Evolutionary conservation across 1,284 basidiomycete genomes (phyloP).

Genomic region (Cutaneotrichosporon dermatis): DNA sequence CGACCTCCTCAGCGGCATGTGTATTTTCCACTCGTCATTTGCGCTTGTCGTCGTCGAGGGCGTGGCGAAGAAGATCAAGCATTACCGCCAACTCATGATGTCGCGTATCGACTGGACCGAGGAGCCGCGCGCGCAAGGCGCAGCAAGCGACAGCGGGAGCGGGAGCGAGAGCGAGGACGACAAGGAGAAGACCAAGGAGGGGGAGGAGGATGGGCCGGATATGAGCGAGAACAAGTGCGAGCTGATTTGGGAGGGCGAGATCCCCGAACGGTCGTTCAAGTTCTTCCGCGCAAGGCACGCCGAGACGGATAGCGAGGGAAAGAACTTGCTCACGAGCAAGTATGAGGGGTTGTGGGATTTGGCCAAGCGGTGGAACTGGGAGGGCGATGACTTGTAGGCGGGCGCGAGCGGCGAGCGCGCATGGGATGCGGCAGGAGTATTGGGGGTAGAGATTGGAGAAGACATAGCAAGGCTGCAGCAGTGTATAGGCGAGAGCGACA

Average conservation of each 20-base stretch:
- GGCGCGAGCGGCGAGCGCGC: no score
- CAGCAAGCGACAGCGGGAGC: slow-evolving; percentile 47
- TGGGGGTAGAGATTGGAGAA: no score
- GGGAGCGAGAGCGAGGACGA: slow-evolving; percentile 29
- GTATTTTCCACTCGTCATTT: slow-evolving; percentile 83
- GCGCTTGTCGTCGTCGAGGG: slow-evolving; percentile 92
- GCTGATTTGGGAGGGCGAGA: slow-evolving; percentile 85
- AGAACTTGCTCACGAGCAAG: slow-evolving; percentile 59
- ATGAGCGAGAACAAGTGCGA: slow-evolving; percentile 83
- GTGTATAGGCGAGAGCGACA: no score
- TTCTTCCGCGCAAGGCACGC: slow-evolving; percentile 78
- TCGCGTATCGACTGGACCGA: slow-evolving; percentile 93
- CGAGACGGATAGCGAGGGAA: slow-evolving; percentile 77
- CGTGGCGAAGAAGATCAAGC: slow-evolving; percentile 74
- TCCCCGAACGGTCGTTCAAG: slow-evolving; percentile 76
- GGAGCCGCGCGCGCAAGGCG: slow-evolving; percentile 67
- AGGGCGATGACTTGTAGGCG: slow-evolving; percentile 44
- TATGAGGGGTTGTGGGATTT: slow-evolving; percentile 80
- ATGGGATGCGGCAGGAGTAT: no score
- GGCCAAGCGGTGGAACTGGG: slow-evolving; percentile 62
- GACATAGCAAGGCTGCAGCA: no score
- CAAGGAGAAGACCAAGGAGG: slow-evolving; percentile 27
- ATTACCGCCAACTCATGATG: slow-evolving; percentile 84
- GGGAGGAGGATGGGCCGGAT: slow-evolving; percentile 48
- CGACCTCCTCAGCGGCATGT: slow-evolving; percentile 76